Percentiles rank a stretch among this genome's conserved stretches.
phyloP scores from a whole-genome alignment of 305 asterid genomes.

The Ilex paraguariensis region DNA sequence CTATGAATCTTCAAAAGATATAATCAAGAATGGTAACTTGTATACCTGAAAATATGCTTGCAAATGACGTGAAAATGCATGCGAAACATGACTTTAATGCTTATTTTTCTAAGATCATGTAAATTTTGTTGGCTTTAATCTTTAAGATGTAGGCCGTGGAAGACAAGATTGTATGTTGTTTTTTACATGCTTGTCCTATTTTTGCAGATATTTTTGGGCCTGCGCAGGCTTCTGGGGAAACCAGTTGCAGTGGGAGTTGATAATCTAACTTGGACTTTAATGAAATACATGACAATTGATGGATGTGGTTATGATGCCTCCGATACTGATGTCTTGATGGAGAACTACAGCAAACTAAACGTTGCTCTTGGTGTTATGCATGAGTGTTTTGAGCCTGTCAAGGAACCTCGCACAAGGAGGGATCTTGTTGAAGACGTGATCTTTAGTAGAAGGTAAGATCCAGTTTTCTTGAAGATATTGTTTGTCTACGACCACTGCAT shows the following conservation, averaged over 20 bases:
- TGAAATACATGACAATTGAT: not conserved
- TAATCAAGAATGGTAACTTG: too few relatives aligned
- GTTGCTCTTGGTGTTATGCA: constrained; percentile 4
- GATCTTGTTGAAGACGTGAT: constrained; percentile 2
- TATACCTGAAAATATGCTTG: too few relatives aligned
- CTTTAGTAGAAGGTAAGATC: not conserved
- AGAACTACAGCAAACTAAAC: not conserved
- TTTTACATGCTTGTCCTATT: not conserved
- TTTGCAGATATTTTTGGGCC: constrained; percentile 1
- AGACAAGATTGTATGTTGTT: too few relatives aligned
- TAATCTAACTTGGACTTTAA: constrained; percentile 2
- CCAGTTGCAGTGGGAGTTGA: not conserved
- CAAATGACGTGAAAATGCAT: too few relatives aligned
- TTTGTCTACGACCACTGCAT: too few relatives aligned
- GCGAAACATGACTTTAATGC: too few relatives aligned
- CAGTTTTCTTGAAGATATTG: too few relatives aligned
- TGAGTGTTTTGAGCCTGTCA: constrained; percentile 4
- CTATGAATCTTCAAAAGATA: too few relatives aligned
- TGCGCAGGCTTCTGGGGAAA: not conserved
- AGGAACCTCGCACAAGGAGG: constrained; percentile 2
- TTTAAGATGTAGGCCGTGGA: too few relatives aligned
- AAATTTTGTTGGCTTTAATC: too few relatives aligned
- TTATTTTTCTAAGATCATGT: too few relatives aligned
- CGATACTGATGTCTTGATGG: not conserved
- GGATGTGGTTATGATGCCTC: not conserved